Evolutionary conservation across 2,329 filamentous ascomycete genomes (phyloP), one percentile per base, ranked within the genome.

Genomic region (Aspergillus oerlinghausenensis): DNA sequence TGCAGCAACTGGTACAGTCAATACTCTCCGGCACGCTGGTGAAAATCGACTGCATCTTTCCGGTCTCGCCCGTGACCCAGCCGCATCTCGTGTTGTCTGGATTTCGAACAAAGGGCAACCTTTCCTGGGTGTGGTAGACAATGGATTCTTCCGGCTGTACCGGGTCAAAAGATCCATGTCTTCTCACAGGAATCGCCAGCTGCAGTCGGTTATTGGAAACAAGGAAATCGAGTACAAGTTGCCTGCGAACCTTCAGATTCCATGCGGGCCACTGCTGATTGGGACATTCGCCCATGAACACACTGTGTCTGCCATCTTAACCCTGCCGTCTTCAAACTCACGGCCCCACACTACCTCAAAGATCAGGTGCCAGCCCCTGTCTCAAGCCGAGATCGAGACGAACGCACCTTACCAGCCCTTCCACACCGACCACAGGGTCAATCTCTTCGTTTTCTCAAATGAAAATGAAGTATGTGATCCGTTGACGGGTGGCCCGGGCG

Each of bases 391-490:
- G 77, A 95, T 96, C 62, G 94, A 99, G 70, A 96, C 93, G 1
- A 97, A 93, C 68, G 89, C 92, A 4, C 91, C 93, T 2, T 97
- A 96, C 66, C 92, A 96, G 67, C 93, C 94, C 1, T 97, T 97
- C 77, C 93, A 97, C 71, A 94, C 92, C 0, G 92, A 97, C 68
- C 84, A 86, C 54, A 85, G 93, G 3, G 89, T 97, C 48, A 84
- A 82, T n/a, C 79, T 97, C 28, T 89, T 86, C 63, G 82, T 91
- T 45, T 89, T 88, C 68, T 74, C 68, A 65, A 52, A 64, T 7
- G 60, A 58, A 32, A 71, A 64, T 3, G 74, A 78, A 21, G 67
- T 73, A 25, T 75, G 68, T 21, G 66, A 81, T 25, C 75, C 81
- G 50, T 75, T 79, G 42, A 67, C 68, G 29, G 57, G 70, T 19